phyloP scores from a whole-genome alignment of 257 asterid species.

The Nicotiana noctiflora region DNA sequence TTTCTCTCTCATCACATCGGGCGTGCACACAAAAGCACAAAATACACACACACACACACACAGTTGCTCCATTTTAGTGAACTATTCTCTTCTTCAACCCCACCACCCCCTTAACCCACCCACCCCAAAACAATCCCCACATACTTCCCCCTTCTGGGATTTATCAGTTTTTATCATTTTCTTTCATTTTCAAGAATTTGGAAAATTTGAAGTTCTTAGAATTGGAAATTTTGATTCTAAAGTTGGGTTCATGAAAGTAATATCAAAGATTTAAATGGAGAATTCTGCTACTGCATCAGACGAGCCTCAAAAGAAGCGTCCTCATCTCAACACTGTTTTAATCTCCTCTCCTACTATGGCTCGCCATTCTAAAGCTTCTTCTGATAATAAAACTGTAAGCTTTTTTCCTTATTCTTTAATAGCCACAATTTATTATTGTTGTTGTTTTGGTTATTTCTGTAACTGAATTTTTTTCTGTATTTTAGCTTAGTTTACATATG shows the following conservation, averaged over 20 bases:
- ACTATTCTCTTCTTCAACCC: neutral
- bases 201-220: neutral
- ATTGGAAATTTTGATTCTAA: neutral
- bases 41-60: neutral
- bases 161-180: neutral
- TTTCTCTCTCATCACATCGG: neutral
- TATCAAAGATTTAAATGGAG: slow-evolving; percentile 10
- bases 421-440: neutral
- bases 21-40: neutral
- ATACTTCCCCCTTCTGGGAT: neutral
- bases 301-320: slow-evolving; percentile 69
- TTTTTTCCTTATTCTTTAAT: neutral
- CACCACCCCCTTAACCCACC: neutral
- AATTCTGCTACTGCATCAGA: slow-evolving; percentile 30
- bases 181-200: neutral
- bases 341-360: slow-evolving; percentile 39
- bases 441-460: neutral
- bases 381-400: slow-evolving; percentile 52
- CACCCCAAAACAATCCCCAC: neutral
- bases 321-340: slow-evolving; percentile 38
- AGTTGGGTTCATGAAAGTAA: neutral
- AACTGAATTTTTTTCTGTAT: neutral
- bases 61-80: slow-evolving; percentile 6
- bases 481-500: neutral
- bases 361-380: slow-evolving; percentile 49